Conservation (phyloP, 202 grass and related monocot species). For the Bolboschoenoplectus hybrid region DNA sequence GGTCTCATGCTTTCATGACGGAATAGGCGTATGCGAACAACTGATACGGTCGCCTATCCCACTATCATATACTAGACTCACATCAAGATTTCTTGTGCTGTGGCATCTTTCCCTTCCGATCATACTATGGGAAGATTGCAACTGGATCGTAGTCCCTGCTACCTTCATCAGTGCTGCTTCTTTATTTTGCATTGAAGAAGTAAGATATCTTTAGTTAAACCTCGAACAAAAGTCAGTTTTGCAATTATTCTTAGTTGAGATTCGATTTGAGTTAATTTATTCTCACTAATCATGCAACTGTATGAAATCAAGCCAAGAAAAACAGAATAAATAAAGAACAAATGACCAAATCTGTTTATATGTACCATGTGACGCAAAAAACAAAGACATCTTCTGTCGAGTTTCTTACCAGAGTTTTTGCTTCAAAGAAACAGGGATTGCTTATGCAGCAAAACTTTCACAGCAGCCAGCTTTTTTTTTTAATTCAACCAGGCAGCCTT, state of each 20-base stretch:
- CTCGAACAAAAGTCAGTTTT: not conserved
- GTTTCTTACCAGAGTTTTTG: not conserved
- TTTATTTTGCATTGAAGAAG: conserved; percentile 98
- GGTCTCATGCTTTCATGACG: conserved; percentile 82
- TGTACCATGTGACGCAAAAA: not conserved
- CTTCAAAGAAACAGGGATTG: not conserved
- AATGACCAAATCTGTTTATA: not conserved
- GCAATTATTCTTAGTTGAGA: conserved; percentile 22
- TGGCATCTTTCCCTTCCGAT: conserved; percentile 96
- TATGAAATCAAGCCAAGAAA: not conserved
- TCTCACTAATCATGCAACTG: not conserved
- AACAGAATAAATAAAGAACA: not conserved
- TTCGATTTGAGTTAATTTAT: not conserved
- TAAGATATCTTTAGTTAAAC: conserved; percentile 50
- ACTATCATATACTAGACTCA: conserved; percentile 86
- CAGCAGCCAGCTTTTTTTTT: not conserved
- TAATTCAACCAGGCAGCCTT: not conserved
- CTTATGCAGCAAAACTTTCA: not conserved
- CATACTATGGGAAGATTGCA: conserved; percentile 93
- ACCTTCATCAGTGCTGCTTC: conserved; percentile 92
- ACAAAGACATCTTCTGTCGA: not conserved
- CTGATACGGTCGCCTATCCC: conserved; percentile 83
- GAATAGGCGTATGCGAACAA: conserved; percentile 76
- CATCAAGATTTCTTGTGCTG: conserved; percentile 90
- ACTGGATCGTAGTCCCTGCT: conserved; percentile 93